Evolutionary conservation across 2,329 filamentous ascomycete species (phyloP).

Genomic region (Corniculantispora saksenae): DNA sequence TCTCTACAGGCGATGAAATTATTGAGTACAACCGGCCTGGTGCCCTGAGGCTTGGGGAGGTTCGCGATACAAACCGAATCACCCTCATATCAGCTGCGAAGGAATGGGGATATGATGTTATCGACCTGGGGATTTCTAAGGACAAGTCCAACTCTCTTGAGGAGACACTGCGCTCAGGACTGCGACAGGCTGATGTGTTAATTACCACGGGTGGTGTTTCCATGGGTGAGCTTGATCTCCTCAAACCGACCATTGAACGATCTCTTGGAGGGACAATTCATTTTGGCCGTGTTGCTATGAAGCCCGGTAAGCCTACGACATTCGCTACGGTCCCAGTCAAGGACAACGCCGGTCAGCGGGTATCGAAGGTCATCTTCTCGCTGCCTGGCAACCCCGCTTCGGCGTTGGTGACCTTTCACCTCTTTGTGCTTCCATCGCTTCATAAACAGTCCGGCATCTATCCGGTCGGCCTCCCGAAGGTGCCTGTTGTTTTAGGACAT

Average conservation of each 20-base stretch:
- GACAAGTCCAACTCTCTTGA: conserved; percentile 77
- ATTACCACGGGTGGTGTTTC: conserved; percentile 93
- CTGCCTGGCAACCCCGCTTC: conserved; percentile 93
- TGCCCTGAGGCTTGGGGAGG: conserved; percentile 73
- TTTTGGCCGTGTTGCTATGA: conserved; percentile 96
- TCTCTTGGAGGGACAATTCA: conserved; percentile 88
- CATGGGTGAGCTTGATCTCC: conserved; percentile 95
- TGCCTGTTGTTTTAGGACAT: conserved; percentile 71
- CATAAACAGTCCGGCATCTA: conserved; percentile 73
- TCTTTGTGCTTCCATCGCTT: conserved; percentile 88
- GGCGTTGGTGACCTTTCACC: conserved; percentile 87
- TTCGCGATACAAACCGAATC: conserved; percentile 89
- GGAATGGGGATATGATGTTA: conserved; percentile 73
- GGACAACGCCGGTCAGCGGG: conserved; percentile 56
- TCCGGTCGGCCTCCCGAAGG: conserved; percentile 68
- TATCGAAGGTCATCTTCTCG: conserved; percentile 77
- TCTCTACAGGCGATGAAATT: conserved; percentile 95
- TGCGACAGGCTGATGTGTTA: conserved; percentile 76
- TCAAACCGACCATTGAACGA: conserved; percentile 94
- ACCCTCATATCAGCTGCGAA: conserved; percentile 77
- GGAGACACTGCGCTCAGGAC: conserved; percentile 70
- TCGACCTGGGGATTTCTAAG: conserved; percentile 84
- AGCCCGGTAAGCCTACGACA: conserved; percentile 95
- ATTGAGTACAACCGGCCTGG: conserved; percentile 69
- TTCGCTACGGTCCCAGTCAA: conserved; percentile 84